Conservation (phyloP, 768 basidiomycete genomes). For the Suillus lakei region DNA sequence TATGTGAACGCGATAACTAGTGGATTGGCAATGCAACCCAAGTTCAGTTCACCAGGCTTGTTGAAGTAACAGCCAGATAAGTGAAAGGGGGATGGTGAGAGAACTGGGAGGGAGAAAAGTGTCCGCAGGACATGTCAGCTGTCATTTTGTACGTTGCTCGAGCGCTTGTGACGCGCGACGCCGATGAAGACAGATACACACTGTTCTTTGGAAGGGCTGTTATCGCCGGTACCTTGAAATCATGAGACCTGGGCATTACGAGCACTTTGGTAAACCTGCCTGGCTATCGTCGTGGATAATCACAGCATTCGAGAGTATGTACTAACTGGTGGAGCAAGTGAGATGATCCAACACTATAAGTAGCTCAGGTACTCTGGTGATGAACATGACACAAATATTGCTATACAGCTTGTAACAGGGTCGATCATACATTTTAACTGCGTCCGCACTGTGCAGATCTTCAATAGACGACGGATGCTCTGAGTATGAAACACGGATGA, state of each 20-base stretch:
- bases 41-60: background rate
- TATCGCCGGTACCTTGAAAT: background rate
- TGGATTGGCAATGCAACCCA: background rate
- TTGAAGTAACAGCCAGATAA: background rate
- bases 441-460: background rate
- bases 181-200: background rate
- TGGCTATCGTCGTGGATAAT: background rate
- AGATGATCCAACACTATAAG: background rate
- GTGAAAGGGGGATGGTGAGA: background rate
- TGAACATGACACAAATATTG: too few species aligned
- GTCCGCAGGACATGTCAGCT: background rate
- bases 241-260: background rate
- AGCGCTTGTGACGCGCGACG: background rate
- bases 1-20: background rate
- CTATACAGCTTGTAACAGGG: background rate
- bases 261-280: background rate
- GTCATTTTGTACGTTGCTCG: background rate
- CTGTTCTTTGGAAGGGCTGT: background rate
- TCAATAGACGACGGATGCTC: background rate
- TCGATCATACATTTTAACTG: background rate
- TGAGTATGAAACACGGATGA: conserved; percentile 1
- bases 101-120: background rate
- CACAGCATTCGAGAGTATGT: background rate
- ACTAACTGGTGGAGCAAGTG: background rate
- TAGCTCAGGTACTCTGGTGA: background rate